Conservation (phyloP, 257 asterid species). For the Verbascum thapsus region DNA sequence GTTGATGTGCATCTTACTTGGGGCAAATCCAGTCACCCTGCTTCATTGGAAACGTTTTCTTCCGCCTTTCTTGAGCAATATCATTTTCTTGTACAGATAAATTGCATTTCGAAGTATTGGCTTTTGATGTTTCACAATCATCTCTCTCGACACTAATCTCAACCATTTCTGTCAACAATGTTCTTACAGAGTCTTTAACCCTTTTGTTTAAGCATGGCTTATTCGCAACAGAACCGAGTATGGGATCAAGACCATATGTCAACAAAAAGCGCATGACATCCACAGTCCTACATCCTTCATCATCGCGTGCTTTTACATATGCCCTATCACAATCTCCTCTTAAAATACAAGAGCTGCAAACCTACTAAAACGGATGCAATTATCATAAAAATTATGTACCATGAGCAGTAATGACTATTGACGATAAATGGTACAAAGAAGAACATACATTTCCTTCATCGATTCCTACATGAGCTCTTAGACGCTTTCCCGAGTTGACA, state of each 20-base stretch:
- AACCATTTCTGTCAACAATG: slow-evolving; percentile 75
- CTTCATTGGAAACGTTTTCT: slow-evolving; percentile 43
- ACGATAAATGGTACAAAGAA: not conserved
- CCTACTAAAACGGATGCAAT: slow-evolving; percentile 48
- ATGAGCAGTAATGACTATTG: not conserved
- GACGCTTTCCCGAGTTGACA: slow-evolving; percentile 91
- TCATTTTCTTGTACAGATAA: slow-evolving; percentile 38
- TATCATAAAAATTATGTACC: slow-evolving; percentile 20
- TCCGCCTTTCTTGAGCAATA: slow-evolving; percentile 40
- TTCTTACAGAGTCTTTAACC: slow-evolving; percentile 67
- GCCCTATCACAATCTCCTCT: slow-evolving; percentile 95
- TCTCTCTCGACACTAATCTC: slow-evolving; percentile 40
- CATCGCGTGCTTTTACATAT: slow-evolving; percentile 59
- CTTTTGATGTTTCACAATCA: slow-evolving; percentile 40
- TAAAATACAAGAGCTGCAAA: slow-evolving; percentile 83
- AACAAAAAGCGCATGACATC: slow-evolving; percentile 84
- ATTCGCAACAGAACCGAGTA: slow-evolving; percentile 65
- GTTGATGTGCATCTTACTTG: slow-evolving; percentile 51
- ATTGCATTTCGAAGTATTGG: slow-evolving; percentile 24
- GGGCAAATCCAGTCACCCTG: slow-evolving; percentile 91
- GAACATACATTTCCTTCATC: slow-evolving; percentile 87
- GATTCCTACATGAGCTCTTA: slow-evolving; percentile 71
- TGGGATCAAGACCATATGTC: slow-evolving; percentile 70
- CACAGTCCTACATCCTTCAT: slow-evolving; percentile 82
- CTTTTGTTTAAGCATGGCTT: slow-evolving; percentile 59